A percentile compares a stretch with the other conserved stretches of the same genome.
Conservation (phyloP, 441 rosid genomes). For the Populus hybrid region DNA sequence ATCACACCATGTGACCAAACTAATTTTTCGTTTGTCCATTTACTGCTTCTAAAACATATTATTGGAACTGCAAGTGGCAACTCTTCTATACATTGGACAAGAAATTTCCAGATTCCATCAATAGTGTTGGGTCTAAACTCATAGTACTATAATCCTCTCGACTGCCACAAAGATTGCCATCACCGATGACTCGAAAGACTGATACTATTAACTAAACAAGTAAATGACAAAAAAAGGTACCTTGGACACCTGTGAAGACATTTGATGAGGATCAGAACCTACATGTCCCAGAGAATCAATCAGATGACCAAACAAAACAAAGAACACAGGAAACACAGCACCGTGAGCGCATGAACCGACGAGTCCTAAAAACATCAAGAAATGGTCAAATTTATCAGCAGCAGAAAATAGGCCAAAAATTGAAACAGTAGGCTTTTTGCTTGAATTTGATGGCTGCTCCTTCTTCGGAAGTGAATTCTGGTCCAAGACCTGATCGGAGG, state of each 20-base stretch:
- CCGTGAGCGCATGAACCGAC: conserved; percentile 63
- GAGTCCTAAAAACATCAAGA: conserved; percentile 59
- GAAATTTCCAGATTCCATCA: neutral
- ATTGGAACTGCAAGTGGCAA: neutral
- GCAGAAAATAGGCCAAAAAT: conserved; percentile 64
- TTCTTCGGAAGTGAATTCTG: conserved; percentile 6
- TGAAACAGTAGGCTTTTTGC: conserved; percentile 35
- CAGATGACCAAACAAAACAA: conserved; percentile 61
- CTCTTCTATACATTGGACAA: neutral
- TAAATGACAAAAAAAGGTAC: conserved; percentile 23
- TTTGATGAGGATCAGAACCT: conserved; percentile 43
- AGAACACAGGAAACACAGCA: conserved; percentile 63
- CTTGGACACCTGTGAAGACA: conserved; percentile 60
- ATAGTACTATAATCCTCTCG: neutral
- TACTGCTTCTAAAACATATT: neutral
- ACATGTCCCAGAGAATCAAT: conserved; percentile 67
- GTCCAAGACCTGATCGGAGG: neutral
- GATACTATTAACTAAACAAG: neutral
- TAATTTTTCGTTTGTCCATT: neutral
- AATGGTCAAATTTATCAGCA: conserved; percentile 51
- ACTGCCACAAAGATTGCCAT: neutral
- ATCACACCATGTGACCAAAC: neutral
- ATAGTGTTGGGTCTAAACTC: neutral
- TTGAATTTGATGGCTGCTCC: conserved; percentile 19
- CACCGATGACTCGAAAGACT: neutral